These are phyloP conservation scores for Taxillus chinensis DNA, from an alignment of 164 flowering plant species.

Conservation along the genomic window DNA sequence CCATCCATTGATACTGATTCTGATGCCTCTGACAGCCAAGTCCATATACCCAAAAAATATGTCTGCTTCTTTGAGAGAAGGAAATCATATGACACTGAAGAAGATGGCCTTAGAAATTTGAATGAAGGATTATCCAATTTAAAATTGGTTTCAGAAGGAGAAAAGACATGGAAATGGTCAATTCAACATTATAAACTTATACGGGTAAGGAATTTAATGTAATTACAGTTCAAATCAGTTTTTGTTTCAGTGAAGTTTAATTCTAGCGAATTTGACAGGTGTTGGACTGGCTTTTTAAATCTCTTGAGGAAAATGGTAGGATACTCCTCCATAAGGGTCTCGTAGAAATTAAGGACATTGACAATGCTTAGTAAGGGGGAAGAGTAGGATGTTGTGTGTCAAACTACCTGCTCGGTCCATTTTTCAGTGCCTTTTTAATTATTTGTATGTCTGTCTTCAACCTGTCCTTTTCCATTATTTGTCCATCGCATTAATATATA, in stretches of 20 bases:
- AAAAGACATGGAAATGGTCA: no score
- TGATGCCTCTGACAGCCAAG: slow-evolving; percentile 67
- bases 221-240: not conserved
- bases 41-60: slow-evolving; percentile 73
- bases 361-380: slow-evolving; percentile 57
- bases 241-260: not conserved
- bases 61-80: slow-evolving; percentile 16
- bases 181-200: slow-evolving; percentile 19
- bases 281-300: slow-evolving; percentile 83
- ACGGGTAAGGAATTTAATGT: not conserved
- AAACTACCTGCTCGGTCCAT: slow-evolving; percentile 84
- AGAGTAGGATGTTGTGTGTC: slow-evolving; percentile 54
- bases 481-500: no score
- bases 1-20: slow-evolving; percentile 12
- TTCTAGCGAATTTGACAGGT: slow-evolving; percentile 27
- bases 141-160: no score
- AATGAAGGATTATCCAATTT: slow-evolving; percentile 23
- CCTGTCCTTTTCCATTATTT: no score
- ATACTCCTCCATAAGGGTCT: no score
- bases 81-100: slow-evolving; percentile 18
- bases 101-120: slow-evolving; percentile 20
- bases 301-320: no score
- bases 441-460: slow-evolving; percentile 38
- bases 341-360: no score
- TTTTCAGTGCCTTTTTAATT: slow-evolving; percentile 60